Evolutionary conservation across 2,329 filamentous ascomycete species (phyloP).

Genomic region (Periglandula ipomoeae): DNA sequence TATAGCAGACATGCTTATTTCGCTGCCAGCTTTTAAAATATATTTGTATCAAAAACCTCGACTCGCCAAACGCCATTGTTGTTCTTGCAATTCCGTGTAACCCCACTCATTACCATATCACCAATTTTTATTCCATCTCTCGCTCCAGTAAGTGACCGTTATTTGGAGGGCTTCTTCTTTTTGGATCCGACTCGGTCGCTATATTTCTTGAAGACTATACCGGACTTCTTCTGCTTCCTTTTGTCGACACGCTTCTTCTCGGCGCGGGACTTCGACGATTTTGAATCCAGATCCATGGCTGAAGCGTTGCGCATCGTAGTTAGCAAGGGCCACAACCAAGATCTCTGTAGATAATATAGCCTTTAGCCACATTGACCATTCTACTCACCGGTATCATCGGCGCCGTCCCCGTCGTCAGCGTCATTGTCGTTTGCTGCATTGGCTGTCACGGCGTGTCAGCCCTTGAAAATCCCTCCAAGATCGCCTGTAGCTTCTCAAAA

Average conservation of each 20-base stretch:
- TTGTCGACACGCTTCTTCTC: constrained; percentile 48
- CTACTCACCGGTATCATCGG: constrained; percentile 14
- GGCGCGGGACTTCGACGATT: constrained; percentile 27
- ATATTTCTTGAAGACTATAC: constrained; percentile 53
- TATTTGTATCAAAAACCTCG: no score
- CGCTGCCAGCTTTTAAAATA: neutral
- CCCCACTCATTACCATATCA: neutral
- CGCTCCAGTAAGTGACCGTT: neutral
- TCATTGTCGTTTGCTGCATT: constrained; percentile 18
- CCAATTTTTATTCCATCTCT: neutral
- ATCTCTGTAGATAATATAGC: no score
- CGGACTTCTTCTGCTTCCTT: constrained; percentile 43
- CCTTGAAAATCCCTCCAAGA: no score
- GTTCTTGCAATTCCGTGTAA: neutral
- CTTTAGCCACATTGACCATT: neutral
- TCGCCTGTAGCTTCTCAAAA: no score
- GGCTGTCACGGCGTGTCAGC: no score
- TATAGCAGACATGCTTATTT: neutral
- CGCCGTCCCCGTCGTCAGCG: constrained; percentile 21
- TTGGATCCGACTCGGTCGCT: constrained; percentile 39
- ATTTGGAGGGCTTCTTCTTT: constrained; percentile 26
- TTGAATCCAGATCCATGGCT: constrained; percentile 51
- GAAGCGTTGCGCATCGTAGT: constrained; percentile 5
- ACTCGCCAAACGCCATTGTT: constrained; percentile 2
- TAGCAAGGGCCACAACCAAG: no score